Base-by-base conservation (phyloP, 192 early-diverging fungal genomes). In the Gamsiella multidivaricata region DNA sequence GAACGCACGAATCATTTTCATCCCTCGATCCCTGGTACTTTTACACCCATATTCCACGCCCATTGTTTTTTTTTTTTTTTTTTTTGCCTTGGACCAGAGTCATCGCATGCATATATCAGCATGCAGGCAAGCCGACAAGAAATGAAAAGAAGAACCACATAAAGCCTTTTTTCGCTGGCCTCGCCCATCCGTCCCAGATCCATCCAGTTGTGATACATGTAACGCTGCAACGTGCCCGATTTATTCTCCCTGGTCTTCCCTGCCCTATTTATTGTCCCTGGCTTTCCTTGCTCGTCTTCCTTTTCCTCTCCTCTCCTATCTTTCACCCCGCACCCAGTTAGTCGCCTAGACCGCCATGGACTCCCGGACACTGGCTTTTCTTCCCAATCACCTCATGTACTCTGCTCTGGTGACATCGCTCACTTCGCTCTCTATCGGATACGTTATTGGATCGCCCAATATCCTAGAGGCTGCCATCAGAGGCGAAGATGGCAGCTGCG, bases 361-460 rank as follows among this genome's bases (percentile, higher is more conserved):
- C 52, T 61, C 68, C 3, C 57, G 59, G 23, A 47, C 47, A 36
- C 29, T 70, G 4, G 15, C 62, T 22, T 25, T 9, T 10, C 29
- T 61, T 8, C 81, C 81, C 2, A 39, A 51, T 11, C 63, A 66
- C 28, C 80, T 80, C 66, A 32, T 84, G 3, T 82, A 62, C 49
- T 78, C 68, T 46, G 72, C 59, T 14, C 1, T 69, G n/a, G 60
- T 82, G 12, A 41, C 83, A 4, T 82, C 60, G 11, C 56, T 84
- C 9, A 65, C 54, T 11, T 84, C 83, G 9, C 56, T 82, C 39
- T 69, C 71, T 14, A 75, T 70, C 37, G 81, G 81, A 36, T 84
- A 75, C 39, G 72, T 80, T 20, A 84, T 84, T 33, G 83, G 81
- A n/a, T 78, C 78, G 7, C 64, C 83, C 14, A 84, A 84, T 37